Conservation (phyloP, 2,329 filamentous ascomycete species). For the Epichloe bromicola region DNA sequence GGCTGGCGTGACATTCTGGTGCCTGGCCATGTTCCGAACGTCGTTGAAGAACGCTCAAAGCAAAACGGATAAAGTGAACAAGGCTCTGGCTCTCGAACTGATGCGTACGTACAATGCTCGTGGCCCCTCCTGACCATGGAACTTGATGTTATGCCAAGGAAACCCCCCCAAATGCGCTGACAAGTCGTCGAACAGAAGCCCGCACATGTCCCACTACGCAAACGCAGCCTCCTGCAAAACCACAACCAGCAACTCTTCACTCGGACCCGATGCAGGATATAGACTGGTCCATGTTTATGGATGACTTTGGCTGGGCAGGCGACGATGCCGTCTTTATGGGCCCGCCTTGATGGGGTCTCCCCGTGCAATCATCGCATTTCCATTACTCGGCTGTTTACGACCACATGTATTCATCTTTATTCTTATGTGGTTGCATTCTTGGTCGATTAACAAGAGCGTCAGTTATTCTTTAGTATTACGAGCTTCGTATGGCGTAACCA, state of each 20-base stretch:
- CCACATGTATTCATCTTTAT: too few species aligned
- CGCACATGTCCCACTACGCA: conserved; percentile 1
- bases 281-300: conserved; percentile 37
- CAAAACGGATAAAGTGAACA: conserved; percentile 18
- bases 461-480: too few species aligned
- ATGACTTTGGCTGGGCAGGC: conserved; percentile 34
- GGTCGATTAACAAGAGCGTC: too few species aligned
- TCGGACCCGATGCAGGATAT: conserved; percentile 29
- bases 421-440: too few species aligned
- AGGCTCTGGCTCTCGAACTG: conserved; percentile 17
- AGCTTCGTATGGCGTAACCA: too few species aligned
- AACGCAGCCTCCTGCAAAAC: conserved; percentile 5
- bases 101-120: conserved; percentile 14
- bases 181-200: background rate
- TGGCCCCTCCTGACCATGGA: too few species aligned
- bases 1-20: conserved; percentile 37
- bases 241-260: conserved; percentile 11
- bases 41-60: conserved; percentile 25
- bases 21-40: conserved; percentile 32
- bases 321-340: conserved; percentile 19
- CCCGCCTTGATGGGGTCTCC: conserved; percentile 9
- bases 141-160: too few species aligned
- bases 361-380: background rate
- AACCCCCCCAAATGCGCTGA: too few species aligned
- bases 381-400: too few species aligned